phyloP scores from a whole-genome alignment of 768 basidiomycete genomes.

The Auricularia sp. region DNA sequence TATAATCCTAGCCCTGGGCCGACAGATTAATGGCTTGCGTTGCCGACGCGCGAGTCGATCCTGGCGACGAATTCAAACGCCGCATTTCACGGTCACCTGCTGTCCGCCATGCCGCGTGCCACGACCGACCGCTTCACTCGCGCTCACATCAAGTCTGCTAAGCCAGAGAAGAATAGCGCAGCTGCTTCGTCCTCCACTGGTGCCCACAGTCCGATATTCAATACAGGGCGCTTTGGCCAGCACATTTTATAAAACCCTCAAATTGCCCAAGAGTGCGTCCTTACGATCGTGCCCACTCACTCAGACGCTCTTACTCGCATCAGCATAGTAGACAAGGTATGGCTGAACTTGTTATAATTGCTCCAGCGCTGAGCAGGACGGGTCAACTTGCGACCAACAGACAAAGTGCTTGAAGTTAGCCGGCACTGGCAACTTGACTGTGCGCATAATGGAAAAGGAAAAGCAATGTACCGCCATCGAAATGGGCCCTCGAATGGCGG shows the following conservation, averaged over 20 bases:
- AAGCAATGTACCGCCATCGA: constrained; percentile 91
- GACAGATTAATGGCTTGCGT: no score
- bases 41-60: no score
- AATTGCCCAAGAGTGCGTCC: constrained; percentile 73
- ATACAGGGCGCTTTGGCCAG: constrained; percentile 91
- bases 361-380: constrained; percentile 19
- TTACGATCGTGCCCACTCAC: constrained; percentile 13
- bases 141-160: constrained; percentile 54
- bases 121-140: constrained; percentile 64
- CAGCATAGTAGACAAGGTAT: constrained; percentile 56
- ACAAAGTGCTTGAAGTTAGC: constrained; percentile 94
- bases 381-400: constrained; percentile 88
- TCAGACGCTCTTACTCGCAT: constrained; percentile 9
- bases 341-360: background rate
- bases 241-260: constrained; percentile 94
- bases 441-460: constrained; percentile 85
- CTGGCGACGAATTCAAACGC: background rate
- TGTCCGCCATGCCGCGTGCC: constrained; percentile 72
- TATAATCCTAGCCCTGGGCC: no score
- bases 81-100: background rate
- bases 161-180: constrained; percentile 38
- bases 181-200: constrained; percentile 26
- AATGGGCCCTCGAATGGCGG: constrained; percentile 98
- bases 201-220: constrained; percentile 77
- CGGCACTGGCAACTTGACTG: constrained; percentile 96